phyloP scores from a whole-genome alignment of 345 rosid genomes.

The Combretum micranthum region DNA sequence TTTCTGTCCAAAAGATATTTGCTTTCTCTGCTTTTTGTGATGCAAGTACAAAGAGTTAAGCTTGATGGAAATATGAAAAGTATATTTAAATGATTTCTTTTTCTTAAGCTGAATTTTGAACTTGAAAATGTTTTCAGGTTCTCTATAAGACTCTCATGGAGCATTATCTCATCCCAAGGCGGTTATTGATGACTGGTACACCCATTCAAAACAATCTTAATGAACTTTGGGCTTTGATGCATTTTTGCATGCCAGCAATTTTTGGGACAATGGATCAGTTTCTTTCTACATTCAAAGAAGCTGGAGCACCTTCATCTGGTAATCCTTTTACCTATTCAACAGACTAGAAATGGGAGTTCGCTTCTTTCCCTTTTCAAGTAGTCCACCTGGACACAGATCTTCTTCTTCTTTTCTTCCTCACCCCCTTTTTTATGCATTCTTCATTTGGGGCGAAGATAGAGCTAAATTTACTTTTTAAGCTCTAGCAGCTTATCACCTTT shows the following conservation, averaged over 20 bases:
- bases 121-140: conserved; percentile 40
- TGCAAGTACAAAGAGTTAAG: neutral
- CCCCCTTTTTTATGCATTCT: too few species aligned
- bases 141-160: conserved; percentile 59
- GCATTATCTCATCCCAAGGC: conserved; percentile 69
- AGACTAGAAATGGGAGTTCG: neutral
- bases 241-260: conserved; percentile 82
- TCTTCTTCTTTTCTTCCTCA: too few species aligned
- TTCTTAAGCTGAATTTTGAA: neutral
- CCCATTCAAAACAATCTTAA: conserved; percentile 83
- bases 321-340: conserved; percentile 2
- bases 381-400: too few species aligned
- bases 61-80: neutral
- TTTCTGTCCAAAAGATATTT: too few species aligned
- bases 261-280: conserved; percentile 76
- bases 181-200: conserved; percentile 83
- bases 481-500: too few species aligned
- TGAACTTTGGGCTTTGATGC: conserved; percentile 95
- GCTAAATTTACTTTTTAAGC: too few species aligned
- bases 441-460: too few species aligned
- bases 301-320: conserved; percentile 55
- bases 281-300: conserved; percentile 61
- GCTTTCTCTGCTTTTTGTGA: neutral
- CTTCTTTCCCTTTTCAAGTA: neutral
- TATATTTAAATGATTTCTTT: neutral